Percentiles rank a stretch among this genome's conserved stretches.
Conservation (phyloP, 768 basidiomycete genomes). For the Guyanaporus albipodus region DNA sequence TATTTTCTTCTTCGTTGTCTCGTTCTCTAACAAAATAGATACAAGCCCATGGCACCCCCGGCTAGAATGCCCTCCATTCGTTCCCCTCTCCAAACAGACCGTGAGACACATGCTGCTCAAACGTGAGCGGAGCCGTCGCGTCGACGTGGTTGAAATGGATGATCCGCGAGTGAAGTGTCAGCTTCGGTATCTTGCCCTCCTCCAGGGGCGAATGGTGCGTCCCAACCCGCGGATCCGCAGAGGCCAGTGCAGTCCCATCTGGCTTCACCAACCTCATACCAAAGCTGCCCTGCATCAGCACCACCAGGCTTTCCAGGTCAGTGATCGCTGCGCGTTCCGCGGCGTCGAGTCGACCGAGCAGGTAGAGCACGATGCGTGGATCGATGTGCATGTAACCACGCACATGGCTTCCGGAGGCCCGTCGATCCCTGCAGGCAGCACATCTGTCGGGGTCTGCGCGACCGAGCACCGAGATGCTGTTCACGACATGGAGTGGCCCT, state of each 20-base stretch:
- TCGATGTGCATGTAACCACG: slow-evolving; percentile 15
- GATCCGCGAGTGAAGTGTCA: slow-evolving; percentile 10
- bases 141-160: background rate
- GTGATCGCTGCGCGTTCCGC: background rate
- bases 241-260: slow-evolving; percentile 9
- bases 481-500: slow-evolving; percentile 1
- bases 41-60: background rate
- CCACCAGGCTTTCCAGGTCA: background rate
- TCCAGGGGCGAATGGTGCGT: background rate
- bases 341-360: slow-evolving; percentile 1
- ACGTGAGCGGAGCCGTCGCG: background rate
- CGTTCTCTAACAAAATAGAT: too few relatives aligned
- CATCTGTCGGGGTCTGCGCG: slow-evolving; percentile 3
- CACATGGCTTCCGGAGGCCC: slow-evolving; percentile 1
- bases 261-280: slow-evolving; percentile 9
- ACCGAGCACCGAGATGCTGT: slow-evolving; percentile 10
- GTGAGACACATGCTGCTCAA: background rate
- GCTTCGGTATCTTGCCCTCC: background rate
- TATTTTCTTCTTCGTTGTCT: too few relatives aligned
- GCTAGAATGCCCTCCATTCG: slow-evolving; percentile 4
- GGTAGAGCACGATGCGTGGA: slow-evolving; percentile 10
- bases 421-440: slow-evolving; percentile 10
- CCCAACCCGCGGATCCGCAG: background rate
- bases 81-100: background rate
- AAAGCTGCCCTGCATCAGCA: slow-evolving; percentile 4